These are phyloP conservation scores for Mortierella claussenii DNA, from an alignment of 192 early-diverging fungal genomes.

Conservation along the genomic window DNA sequence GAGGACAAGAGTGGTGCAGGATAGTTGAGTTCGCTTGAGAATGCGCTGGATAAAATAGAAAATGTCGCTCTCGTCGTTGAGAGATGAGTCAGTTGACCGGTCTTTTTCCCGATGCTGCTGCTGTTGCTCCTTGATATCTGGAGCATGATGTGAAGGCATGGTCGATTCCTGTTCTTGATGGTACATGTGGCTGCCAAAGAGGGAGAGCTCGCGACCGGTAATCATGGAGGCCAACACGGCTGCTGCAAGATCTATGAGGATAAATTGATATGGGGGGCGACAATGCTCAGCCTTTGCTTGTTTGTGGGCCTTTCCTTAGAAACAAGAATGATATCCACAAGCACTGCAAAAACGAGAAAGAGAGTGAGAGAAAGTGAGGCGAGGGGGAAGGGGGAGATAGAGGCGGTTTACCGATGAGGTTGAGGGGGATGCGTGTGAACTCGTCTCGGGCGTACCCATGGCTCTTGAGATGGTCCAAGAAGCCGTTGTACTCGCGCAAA, in stretches of 20 bases:
- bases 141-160: too few species aligned
- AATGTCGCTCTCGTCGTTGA: slow-evolving; percentile 29
- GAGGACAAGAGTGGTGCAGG: slow-evolving; percentile 58
- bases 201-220: slow-evolving; percentile 47
- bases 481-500: slow-evolving; percentile 46
- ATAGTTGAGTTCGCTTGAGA: slow-evolving; percentile 60
- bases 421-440: slow-evolving; percentile 56
- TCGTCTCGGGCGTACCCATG: slow-evolving; percentile 54
- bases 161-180: slow-evolving; percentile 1
- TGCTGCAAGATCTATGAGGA: slow-evolving; percentile 63
- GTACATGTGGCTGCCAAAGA: slow-evolving; percentile 20
- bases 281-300: too few species aligned
- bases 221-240: slow-evolving; percentile 58
- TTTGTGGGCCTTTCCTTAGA: too few species aligned
- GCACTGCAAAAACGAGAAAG: not conserved
- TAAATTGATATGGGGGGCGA: too few species aligned
- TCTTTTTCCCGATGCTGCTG: not conserved
- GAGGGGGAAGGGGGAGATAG: too few species aligned
- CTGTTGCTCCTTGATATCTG: not conserved
- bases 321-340: too few species aligned
- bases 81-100: not conserved
- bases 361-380: not conserved
- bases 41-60: slow-evolving; percentile 61
- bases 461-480: slow-evolving; percentile 47
- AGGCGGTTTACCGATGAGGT: slow-evolving; percentile 60